A percentile compares a stretch with the other conserved stretches of the same genome.
These are phyloP conservation scores for Beauveria pseudobassiana DNA, from an alignment of 2,329 filamentous ascomycete species.

Conservation along the genomic window DNA sequence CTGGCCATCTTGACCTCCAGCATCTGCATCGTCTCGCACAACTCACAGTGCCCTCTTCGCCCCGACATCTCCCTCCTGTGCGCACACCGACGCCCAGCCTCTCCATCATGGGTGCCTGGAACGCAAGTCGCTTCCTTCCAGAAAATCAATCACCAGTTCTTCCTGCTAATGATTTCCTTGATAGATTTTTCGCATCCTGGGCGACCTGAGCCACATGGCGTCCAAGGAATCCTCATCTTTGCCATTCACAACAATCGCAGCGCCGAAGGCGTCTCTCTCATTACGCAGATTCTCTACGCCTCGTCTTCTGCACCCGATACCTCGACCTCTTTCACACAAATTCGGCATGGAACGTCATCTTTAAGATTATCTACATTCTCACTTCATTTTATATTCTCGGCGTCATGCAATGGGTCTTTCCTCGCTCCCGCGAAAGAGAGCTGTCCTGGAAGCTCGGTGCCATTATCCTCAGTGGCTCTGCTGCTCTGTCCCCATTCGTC, in stretches of 20 bases:
- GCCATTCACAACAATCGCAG: slow-evolving; percentile 83
- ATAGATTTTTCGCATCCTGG: slow-evolving; percentile 66
- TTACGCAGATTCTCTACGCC: slow-evolving; percentile 84
- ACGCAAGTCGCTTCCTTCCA: slow-evolving; percentile 24
- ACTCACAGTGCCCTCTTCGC: neutral
- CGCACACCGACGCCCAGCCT: neutral
- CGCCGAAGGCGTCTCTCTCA: slow-evolving; percentile 84
- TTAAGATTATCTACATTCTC: slow-evolving; percentile 84
- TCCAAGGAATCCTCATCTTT: slow-evolving; percentile 88
- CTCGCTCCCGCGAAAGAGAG: slow-evolving; percentile 83
- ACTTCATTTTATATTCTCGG: slow-evolving; percentile 81
- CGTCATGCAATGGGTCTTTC: slow-evolving; percentile 79
- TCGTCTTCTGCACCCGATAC: slow-evolving; percentile 83
- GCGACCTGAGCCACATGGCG: slow-evolving; percentile 74
- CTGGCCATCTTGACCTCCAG: neutral
- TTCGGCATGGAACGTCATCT: slow-evolving; percentile 62
- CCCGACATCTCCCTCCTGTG: neutral
- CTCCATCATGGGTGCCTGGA: slow-evolving; percentile 32
- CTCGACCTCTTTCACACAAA: slow-evolving; percentile 64
- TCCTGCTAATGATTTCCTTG: neutral
- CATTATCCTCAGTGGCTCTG: slow-evolving; percentile 56
- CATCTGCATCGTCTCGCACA: neutral
- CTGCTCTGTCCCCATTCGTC: slow-evolving; percentile 63
- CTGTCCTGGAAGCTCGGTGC: slow-evolving; percentile 87
- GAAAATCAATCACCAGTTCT: neutral